phyloP scores from a whole-genome alignment of 495 filamentous ascomycete species.

The Tuber calosporum region DNA sequence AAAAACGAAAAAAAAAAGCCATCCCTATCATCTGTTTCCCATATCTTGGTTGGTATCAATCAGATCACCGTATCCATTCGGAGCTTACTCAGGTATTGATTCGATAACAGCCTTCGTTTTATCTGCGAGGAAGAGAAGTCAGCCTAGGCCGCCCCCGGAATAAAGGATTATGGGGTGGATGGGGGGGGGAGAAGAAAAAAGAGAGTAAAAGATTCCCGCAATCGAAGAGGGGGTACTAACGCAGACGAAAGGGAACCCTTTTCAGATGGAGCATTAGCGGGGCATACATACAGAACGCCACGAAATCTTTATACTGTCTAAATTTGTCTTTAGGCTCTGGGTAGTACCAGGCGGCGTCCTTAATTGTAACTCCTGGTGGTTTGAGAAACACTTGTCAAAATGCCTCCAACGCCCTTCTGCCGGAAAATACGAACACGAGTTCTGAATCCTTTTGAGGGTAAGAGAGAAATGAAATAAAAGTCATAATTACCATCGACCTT shows the following conservation, averaged over 20 bases:
- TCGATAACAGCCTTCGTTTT: slow-evolving; percentile 33
- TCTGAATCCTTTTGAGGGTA: neutral
- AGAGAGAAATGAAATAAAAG: neutral
- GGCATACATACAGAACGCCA: slow-evolving; percentile 59
- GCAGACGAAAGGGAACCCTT: slow-evolving; percentile 41
- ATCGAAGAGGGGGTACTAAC: slow-evolving; percentile 39
- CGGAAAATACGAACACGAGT: neutral
- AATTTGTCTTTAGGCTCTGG: slow-evolving; percentile 54
- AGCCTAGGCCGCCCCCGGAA: slow-evolving; percentile 12
- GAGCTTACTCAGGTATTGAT: slow-evolving; percentile 33
- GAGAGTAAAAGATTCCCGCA: slow-evolving; percentile 9
- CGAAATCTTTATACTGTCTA: slow-evolving; percentile 53
- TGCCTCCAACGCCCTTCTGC: neutral
- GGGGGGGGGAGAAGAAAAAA: neutral
- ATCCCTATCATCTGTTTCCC: neutral
- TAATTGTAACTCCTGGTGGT: slow-evolving; percentile 47
- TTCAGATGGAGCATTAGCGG: slow-evolving; percentile 41
- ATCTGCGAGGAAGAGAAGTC: slow-evolving; percentile 24
- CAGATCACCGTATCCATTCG: neutral
- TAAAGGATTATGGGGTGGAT: neutral
- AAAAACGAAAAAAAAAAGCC: neutral
- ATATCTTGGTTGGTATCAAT: neutral
- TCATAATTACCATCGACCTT: slow-evolving; percentile 49
- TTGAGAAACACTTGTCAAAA: slow-evolving; percentile 1
- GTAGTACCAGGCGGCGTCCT: slow-evolving; percentile 66